These are phyloP conservation scores for Vaccinium vitisidaea DNA, from an alignment of 148 eudicot genomes.

Conservation along the genomic window DNA sequence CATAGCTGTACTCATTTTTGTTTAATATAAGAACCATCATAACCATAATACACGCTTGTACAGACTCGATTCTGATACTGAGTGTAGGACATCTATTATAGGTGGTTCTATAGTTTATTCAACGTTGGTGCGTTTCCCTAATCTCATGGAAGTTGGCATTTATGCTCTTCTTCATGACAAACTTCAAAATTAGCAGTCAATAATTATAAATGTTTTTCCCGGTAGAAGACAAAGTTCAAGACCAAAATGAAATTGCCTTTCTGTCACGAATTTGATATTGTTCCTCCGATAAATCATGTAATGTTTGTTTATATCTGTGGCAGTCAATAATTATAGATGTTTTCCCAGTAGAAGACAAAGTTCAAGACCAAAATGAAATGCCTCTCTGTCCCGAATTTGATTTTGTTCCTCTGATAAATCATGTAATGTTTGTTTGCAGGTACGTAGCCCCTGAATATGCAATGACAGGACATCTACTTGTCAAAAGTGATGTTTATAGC, in stretches of 20 bases:
- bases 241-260: not conserved
- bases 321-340: not conserved
- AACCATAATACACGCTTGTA: not conserved
- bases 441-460: constrained; percentile 99
- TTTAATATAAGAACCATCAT: not conserved
- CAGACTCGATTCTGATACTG: not conserved
- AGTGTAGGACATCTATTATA: not conserved
- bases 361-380: not conserved
- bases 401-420: not conserved
- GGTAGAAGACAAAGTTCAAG: not conserved
- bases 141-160: not conserved
- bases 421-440: constrained; percentile 40
- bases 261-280: not conserved
- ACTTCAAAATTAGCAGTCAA: not conserved
- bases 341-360: not conserved
- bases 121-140: not conserved
- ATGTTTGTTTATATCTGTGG: not conserved
- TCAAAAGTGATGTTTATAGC: constrained; percentile 95
- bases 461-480: constrained; percentile 97
- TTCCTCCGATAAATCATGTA: not conserved
- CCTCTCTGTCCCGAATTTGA: not conserved
- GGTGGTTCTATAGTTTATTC: not conserved
- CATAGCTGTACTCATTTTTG: not conserved
- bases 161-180: not conserved
- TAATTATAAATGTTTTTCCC: not conserved